A percentile compares a stretch with the other conserved stretches of the same genome.
Conservation (phyloP, 192 early-diverging fungal species). For the Dimargaris cristalligena region DNA sequence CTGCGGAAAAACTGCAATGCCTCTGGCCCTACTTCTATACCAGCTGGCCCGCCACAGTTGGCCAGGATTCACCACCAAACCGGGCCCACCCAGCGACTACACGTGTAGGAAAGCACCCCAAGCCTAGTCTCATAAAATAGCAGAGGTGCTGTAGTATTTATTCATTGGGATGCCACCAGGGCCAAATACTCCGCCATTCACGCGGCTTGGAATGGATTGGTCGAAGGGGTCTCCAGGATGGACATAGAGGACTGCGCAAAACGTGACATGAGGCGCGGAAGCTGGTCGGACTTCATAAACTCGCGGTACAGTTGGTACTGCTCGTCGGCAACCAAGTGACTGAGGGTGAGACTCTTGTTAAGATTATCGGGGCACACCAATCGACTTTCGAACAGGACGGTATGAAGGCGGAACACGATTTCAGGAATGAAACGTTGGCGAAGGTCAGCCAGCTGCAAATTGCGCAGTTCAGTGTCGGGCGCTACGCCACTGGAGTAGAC, state of each 20-base stretch:
- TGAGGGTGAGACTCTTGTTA: conserved; percentile 31
- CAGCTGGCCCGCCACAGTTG: no score
- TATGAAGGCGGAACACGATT: conserved; percentile 46
- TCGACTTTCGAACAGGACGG: conserved; percentile 46
- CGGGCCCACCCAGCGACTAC: no score
- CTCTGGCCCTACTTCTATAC: no score
- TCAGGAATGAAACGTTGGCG: conserved; percentile 46
- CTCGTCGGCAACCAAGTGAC: conserved; percentile 35
- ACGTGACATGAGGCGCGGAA: neutral
- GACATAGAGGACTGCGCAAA: neutral
- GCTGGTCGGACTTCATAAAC: conserved; percentile 23
- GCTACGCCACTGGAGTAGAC: conserved; percentile 13
- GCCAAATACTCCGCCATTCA: no score
- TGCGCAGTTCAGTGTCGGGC: conserved; percentile 11
- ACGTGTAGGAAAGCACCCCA: no score
- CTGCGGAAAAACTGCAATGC: no score
- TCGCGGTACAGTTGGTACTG: conserved; percentile 24
- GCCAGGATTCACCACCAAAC: no score
- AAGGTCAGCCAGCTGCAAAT: conserved; percentile 24
- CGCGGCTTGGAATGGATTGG: neutral
- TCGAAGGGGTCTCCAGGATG: neutral
- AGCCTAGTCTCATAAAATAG: no score
- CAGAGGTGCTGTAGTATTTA: no score
- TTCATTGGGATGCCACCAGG: no score
- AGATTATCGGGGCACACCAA: conserved; percentile 32